phyloP scores from a whole-genome alignment of 192 early-diverging fungal genomes.

The Coemansia sp. region DNA sequence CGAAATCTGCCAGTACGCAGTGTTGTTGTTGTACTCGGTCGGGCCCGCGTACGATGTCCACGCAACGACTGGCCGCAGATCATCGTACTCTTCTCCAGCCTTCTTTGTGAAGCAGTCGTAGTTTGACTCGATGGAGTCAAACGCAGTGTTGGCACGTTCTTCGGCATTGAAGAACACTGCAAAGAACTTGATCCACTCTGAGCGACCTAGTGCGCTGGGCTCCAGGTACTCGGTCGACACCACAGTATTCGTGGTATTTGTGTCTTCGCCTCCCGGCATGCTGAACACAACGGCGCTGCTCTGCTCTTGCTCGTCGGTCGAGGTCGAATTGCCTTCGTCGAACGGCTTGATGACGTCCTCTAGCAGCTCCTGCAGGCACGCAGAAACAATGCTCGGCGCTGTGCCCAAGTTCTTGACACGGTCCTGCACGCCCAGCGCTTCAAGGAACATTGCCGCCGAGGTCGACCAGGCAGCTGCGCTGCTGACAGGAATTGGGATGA shows the following conservation, averaged over 20 bases:
- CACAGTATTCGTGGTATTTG: slow-evolving; percentile 37
- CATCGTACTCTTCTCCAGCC: slow-evolving; percentile 42
- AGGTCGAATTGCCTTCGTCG: slow-evolving; percentile 38
- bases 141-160: slow-evolving; percentile 50
- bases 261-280: slow-evolving; percentile 33
- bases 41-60: slow-evolving; percentile 65
- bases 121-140: slow-evolving; percentile 42
- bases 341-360: slow-evolving; percentile 42
- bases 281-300: slow-evolving; percentile 38
- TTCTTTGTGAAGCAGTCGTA: slow-evolving; percentile 51
- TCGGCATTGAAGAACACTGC: slow-evolving; percentile 56
- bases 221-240: slow-evolving; percentile 42
- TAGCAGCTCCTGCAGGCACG: slow-evolving; percentile 54
- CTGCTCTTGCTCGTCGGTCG: slow-evolving; percentile 33
- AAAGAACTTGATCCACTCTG: slow-evolving; percentile 60
- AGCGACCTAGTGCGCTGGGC: slow-evolving; percentile 40
- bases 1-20: slow-evolving; percentile 61
- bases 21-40: slow-evolving; percentile 66
- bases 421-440: slow-evolving; percentile 53
- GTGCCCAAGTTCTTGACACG: slow-evolving; percentile 46
- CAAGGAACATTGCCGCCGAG: slow-evolving; percentile 44
- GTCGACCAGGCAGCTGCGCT: slow-evolving; percentile 46
- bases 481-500: slow-evolving; percentile 41
- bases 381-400: slow-evolving; percentile 45
- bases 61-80: slow-evolving; percentile 57